These are phyloP conservation scores for Rhizopogon vesiculosus DNA, from an alignment of 768 basidiomycete genomes.

Conservation along the genomic window DNA sequence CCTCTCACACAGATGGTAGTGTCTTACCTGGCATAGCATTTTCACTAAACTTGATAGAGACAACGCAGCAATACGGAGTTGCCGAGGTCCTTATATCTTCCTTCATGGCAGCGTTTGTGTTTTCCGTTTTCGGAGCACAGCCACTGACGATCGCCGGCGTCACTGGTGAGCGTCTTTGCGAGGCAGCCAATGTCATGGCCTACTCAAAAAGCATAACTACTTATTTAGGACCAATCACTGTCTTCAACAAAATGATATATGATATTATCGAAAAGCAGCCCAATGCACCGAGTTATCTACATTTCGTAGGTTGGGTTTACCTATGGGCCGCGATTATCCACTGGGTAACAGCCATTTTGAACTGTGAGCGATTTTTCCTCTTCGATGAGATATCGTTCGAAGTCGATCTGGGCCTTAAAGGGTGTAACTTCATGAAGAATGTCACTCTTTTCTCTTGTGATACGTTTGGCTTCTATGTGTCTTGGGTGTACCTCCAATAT, in stretches of 20 bases:
- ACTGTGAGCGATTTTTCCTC: constrained; percentile 45
- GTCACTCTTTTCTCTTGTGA: constrained; percentile 90
- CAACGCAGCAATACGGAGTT: constrained; percentile 85
- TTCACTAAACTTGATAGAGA: constrained; percentile 88
- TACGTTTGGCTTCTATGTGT: constrained; percentile 90
- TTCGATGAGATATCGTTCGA: neutral
- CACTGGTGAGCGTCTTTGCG: constrained; percentile 44
- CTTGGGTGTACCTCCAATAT: constrained; percentile 87
- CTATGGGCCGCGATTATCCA: constrained; percentile 85
- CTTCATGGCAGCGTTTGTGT: constrained; percentile 87
- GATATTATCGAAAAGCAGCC: constrained; percentile 57
- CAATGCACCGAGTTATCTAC: constrained; percentile 70
- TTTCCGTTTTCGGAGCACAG: constrained; percentile 85
- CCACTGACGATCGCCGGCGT: constrained; percentile 91
- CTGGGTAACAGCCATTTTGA: constrained; percentile 75
- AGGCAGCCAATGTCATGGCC: neutral
- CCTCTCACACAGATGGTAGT: constrained; percentile 28
- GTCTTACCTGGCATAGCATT: constrained; percentile 92
- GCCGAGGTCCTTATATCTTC: constrained; percentile 79
- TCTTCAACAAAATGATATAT: constrained; percentile 88
- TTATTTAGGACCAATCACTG: constrained; percentile 76
- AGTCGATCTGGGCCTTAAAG: constrained; percentile 29
- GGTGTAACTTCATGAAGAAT: constrained; percentile 80
- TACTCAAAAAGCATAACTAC: neutral
- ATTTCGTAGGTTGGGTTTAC: constrained; percentile 91